Conservation (phyloP, 2,329 filamentous ascomycete species). For the Corniculantispora saksenae region DNA sequence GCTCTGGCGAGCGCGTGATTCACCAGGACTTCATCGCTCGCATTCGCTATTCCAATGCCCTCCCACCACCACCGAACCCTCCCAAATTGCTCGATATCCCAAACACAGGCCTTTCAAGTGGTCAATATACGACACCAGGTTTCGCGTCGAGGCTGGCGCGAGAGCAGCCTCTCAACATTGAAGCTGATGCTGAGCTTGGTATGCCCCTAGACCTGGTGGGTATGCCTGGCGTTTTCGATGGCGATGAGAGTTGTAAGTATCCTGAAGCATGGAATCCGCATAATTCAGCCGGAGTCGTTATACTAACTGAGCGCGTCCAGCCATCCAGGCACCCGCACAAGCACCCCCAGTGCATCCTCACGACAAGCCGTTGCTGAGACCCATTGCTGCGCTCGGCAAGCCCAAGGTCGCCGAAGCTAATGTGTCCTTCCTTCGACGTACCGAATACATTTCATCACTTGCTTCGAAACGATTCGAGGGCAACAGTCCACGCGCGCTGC, state of each 20-base stretch:
- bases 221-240: conserved; percentile 91
- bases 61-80: conserved; percentile 89
- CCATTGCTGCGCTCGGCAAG: conserved; percentile 82
- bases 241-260: conserved; percentile 83
- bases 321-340: conserved; percentile 77
- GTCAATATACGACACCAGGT: conserved; percentile 85
- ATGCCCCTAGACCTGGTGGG: conserved; percentile 97
- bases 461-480: conserved; percentile 51
- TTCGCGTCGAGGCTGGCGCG: conserved; percentile 88
- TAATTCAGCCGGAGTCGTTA: conserved; percentile 7
- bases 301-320: conserved; percentile 44
- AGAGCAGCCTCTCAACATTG: conserved; percentile 93
- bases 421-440: conserved; percentile 91
- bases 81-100: conserved; percentile 97
- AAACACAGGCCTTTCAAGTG: conserved; percentile 82
- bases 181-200: conserved; percentile 94
- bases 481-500: conserved; percentile 42
- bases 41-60: conserved; percentile 91
- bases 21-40: conserved; percentile 98
- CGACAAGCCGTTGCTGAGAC: conserved; percentile 81
- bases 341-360: conserved; percentile 74
- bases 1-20: conserved; percentile 59
- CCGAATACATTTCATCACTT: conserved; percentile 83
- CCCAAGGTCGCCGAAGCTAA: conserved; percentile 73
- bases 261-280: not conserved